Evolutionary conservation across 2,329 filamentous ascomycete species (phyloP).

Genomic region (Paraconiothyrium brasiliense): DNA sequence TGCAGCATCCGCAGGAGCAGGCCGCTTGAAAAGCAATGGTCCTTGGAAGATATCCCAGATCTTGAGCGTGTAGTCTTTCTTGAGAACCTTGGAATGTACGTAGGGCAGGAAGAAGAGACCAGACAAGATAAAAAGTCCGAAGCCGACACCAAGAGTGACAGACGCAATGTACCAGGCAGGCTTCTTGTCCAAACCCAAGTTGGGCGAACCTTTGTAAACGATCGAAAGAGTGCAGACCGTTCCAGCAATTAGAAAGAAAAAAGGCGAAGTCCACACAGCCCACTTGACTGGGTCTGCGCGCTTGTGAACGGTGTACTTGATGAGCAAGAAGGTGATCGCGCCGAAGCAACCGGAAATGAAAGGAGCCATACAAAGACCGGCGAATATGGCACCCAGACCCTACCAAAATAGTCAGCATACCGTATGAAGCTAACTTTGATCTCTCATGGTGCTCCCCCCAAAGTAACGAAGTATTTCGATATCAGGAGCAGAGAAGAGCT

Average conservation of each 20-base stretch:
- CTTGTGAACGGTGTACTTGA: slow-evolving; percentile 75
- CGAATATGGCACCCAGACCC: slow-evolving; percentile 70
- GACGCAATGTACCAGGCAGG: slow-evolving; percentile 72
- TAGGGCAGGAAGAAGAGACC: slow-evolving; percentile 78
- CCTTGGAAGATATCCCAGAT: slow-evolving; percentile 71
- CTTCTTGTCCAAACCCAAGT: slow-evolving; percentile 70
- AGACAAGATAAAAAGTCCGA: slow-evolving; percentile 66
- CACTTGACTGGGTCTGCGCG: slow-evolving; percentile 75
- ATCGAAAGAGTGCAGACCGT: slow-evolving; percentile 79
- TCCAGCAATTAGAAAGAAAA: slow-evolving; percentile 79
- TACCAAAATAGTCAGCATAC: slow-evolving; percentile 44
- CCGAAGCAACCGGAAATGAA: slow-evolving; percentile 71
- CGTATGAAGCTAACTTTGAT: not conserved
- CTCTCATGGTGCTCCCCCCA: not conserved
- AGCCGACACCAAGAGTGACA: slow-evolving; percentile 72
- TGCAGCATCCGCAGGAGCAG: slow-evolving; percentile 62
- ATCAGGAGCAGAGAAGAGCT: not conserved
- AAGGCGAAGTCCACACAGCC: slow-evolving; percentile 77
- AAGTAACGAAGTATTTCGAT: not conserved
- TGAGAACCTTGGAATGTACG: slow-evolving; percentile 72
- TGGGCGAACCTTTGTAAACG: slow-evolving; percentile 82
- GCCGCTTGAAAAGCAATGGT: slow-evolving; percentile 66
- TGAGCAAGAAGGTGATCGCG: slow-evolving; percentile 75
- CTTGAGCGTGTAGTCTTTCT: slow-evolving; percentile 71
- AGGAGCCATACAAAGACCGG: slow-evolving; percentile 75